Evolutionary conservation across 2,329 filamentous ascomycete species (phyloP), one percentile per base, ranked within the genome.

Genomic region (Rasamsonia emersonii): DNA sequence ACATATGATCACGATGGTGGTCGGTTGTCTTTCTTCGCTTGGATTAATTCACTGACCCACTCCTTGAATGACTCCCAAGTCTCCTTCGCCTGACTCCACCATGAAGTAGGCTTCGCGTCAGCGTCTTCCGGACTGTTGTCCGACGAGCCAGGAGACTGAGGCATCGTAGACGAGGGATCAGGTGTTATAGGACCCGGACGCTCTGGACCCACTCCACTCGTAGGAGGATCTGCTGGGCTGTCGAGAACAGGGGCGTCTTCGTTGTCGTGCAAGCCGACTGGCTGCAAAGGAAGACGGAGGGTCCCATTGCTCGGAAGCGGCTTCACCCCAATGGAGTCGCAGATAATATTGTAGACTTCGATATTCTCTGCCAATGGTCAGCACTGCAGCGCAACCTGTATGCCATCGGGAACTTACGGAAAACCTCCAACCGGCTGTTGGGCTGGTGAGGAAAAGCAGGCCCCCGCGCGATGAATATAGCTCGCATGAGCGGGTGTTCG

Each of bases 271-370:
- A 65, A 45, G 3, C 65, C 65, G 2, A 61, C 47, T 4, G 63
- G 53, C 29, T 58, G 53, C 25, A 68, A 39, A n/a, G 65, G 65
- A 4, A 68, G 57, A 28, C 57, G 59, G 15, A 95, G 62, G 0
- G 86, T 94, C 30, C 89, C 89, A 51, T 96, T 96, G 54, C 94
- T 95, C 1, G 83, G 75, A 33, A 70, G 70, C 0, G 86, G 83
- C 4, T 58, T 56, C 36, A 96, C 64, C 9, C 80, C 79, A 16
- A 96, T 61, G 0, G 84, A 88, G 59, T 95, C 88, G 54, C 89
- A 95, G 26, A 96, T 61, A 40, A 96, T 84, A 50, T 94, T 94
- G 62, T 96, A 96, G 6, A 96, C 82, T 49, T 95, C 83, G 37
- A 77, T 88, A 43, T 96, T 96, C 73, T 95, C 83, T 89, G 46